A percentile compares a stretch with the other conserved stretches of the same genome.
Conservation (phyloP, 1,284 basidiomycete species). For the Cutaneotrichosporon sp. region DNA sequence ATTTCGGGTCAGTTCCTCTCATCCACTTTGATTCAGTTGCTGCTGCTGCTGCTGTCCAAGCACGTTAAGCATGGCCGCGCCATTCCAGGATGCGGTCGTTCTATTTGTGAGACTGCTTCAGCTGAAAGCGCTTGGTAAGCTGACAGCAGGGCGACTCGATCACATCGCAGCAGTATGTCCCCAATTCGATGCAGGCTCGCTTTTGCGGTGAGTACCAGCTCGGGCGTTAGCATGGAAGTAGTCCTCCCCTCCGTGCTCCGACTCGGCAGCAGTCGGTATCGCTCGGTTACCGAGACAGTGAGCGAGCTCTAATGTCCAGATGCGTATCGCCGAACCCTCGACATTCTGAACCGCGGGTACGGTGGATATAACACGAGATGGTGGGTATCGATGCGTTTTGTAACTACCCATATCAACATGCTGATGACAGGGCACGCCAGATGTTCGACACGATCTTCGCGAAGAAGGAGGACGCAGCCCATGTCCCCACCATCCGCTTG, state of each 20-base stretch:
- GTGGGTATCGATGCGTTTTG: conserved; percentile 10
- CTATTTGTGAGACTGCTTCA: conserved; percentile 25
- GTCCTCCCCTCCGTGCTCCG: neutral
- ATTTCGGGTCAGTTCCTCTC: no score
- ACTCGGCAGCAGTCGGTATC: neutral
- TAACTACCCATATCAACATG: neutral
- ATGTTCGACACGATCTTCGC: conserved; percentile 23
- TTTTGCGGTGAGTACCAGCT: no score
- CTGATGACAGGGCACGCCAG: conserved; percentile 3
- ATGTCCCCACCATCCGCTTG: conserved; percentile 23
- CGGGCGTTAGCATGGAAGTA: no score
- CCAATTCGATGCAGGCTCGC: conserved; percentile 13
- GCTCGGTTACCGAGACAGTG: neutral
- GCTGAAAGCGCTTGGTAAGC: neutral
- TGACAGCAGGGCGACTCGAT: conserved; percentile 26
- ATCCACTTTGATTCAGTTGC: no score
- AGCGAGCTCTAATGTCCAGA: no score
- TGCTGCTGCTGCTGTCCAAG: no score
- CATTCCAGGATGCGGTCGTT: conserved; percentile 26
- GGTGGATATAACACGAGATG: conserved; percentile 34
- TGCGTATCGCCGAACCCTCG: conserved; percentile 32
- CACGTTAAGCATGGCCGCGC: conserved; percentile 32
- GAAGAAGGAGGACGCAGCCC: conserved; percentile 19
- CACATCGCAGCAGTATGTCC: conserved; percentile 23
- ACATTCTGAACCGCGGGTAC: conserved; percentile 37